Evolutionary conservation across 2,329 filamentous ascomycete species (phyloP), one percentile per base, ranked within the genome.

Genomic region (Ophiostoma australiae): DNA sequence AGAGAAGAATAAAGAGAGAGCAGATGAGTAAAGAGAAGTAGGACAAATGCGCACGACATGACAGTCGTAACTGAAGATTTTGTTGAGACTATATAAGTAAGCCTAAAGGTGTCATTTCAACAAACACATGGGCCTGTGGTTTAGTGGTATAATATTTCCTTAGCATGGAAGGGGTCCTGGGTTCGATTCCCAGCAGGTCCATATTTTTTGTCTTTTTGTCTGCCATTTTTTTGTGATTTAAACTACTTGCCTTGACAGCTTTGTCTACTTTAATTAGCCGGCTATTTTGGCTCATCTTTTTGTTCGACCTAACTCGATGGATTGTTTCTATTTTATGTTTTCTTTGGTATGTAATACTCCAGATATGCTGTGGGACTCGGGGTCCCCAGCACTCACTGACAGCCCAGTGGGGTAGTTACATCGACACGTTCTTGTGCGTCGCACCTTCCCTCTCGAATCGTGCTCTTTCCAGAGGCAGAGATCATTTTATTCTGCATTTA

Each of bases 91-190:
- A 39, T 11, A 39, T 39, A 39, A 39, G 2, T 1, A 10, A 10
- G 2, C 4, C 44, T 3, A 48, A 3, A 48, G 2, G n/a, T n/a
- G n/a, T n/a, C 17, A 48, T 48, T n/a, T 3, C 15, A 48, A 48
- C 15, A 48, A n/a, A 17, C 44, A 23, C 48, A 8, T 55, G 48
- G 48, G 48, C 48, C n/a, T 55, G 48, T 55, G 48, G 48, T 55
- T 55, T 55, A 55, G 48, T 55, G 48, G 48, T 55, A 55, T 55
- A 55, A 55, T 55, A 55, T 55, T 55, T 55, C 48, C 48, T 55
- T 55, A 55, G 48, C 48, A 55, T 55, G 48, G 48, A 55, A 55
- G 48, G 48, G 48, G 48, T 55, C 48, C 48, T 23, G 48, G 48
- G 48, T 55, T 55, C 48, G 48, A 55, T 55, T 55, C 48, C 48